Conservation (phyloP, 2,329 filamentous ascomycete species). For the Falciphora oryzae region DNA sequence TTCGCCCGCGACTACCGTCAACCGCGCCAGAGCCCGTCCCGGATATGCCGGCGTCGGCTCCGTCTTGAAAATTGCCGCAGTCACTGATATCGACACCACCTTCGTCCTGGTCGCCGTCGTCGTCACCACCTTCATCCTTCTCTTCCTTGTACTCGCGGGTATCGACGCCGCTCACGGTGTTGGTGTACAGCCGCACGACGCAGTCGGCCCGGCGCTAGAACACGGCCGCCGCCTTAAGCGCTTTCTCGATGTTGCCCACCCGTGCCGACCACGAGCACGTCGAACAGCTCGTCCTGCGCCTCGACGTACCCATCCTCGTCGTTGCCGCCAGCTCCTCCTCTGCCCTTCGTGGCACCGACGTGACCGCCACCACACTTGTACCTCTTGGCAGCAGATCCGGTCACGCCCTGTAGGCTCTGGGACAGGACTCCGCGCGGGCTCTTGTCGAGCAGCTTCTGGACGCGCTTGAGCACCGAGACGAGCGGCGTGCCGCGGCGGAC, state of each 20-base stretch:
- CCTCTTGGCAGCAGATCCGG: constrained; percentile 37
- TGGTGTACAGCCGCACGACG: constrained; percentile 3
- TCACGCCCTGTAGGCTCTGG: constrained; percentile 35
- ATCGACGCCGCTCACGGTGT: not conserved
- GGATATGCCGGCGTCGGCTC: not conserved
- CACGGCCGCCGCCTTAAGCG: constrained; percentile 1
- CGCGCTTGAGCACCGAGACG: constrained; percentile 60
- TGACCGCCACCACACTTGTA: constrained; percentile 16
- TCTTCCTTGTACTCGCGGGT: constrained; percentile 14
- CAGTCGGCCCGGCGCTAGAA: constrained; percentile 1
- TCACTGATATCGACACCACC: constrained; percentile 11
- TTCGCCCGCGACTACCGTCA: constrained; percentile 16
- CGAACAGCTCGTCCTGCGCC: constrained; percentile 10
- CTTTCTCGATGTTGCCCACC: constrained; percentile 5
- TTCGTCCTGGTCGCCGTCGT: constrained; percentile 21
- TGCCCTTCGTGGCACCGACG: too few relatives aligned
- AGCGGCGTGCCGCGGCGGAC: constrained; percentile 60
- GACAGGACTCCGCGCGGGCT: constrained; percentile 40
- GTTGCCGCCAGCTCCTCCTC: too few relatives aligned
- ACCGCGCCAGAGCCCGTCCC: too few relatives aligned
- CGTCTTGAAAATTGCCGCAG: not conserved
- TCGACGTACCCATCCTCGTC: constrained; percentile 18
- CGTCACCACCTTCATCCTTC: constrained; percentile 21
- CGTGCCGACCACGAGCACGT: not conserved
- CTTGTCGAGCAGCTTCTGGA: constrained; percentile 55